Base-by-base conservation (phyloP, 495 filamentous ascomycete genomes). In the Articulospora tetracladia region DNA sequence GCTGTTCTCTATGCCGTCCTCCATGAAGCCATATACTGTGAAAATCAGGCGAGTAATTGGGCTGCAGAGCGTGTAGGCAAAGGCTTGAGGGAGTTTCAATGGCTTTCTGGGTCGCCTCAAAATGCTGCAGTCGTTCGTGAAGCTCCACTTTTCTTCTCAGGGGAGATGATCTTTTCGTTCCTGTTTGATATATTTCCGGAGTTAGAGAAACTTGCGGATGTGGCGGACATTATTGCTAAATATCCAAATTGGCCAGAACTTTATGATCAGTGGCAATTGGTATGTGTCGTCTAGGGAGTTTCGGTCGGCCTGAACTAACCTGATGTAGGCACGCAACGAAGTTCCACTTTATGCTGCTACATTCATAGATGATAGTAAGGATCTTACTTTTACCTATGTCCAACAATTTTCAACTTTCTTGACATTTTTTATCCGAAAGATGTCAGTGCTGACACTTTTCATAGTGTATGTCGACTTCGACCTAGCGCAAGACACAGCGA, bases 121-220 rank as follows among this genome's bases (percentile, higher is more conserved):
- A 47, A 30, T 47, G 10, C 56, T 34, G 47, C 46, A 6, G 76
- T 66, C 69, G 70, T 55, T 30, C 72, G 69, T 2, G 74, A 79
- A 1, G 66, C 77, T n/a, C 83, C 88, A 0, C 76, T 93, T 55
- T 88, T 80, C 61, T 97, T 98, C 75, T 90, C 90, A 0, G 93
- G 93, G 57, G 93, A 98, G 73, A 96, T 95, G 91, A 80, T 96
- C 55, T 96, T 84, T 72, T 86, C 86, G 7, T 87, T 86, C 69
- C 87, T 91, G 78, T 92, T 96, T 64, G 81, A 87, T 25, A 83
- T 85, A 22, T 93, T 89, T 69, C 72, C 82, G 1, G 90, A 93
- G 66, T 83, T 98, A 4, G 70, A 68, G 23, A 74, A 83, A 24
- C 66, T 97, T 54, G 77, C 78, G 28, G 75, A 81, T 15, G 86